Base-by-base conservation (phyloP, 805 yeast species). In the Candida nemodendra region DNA sequence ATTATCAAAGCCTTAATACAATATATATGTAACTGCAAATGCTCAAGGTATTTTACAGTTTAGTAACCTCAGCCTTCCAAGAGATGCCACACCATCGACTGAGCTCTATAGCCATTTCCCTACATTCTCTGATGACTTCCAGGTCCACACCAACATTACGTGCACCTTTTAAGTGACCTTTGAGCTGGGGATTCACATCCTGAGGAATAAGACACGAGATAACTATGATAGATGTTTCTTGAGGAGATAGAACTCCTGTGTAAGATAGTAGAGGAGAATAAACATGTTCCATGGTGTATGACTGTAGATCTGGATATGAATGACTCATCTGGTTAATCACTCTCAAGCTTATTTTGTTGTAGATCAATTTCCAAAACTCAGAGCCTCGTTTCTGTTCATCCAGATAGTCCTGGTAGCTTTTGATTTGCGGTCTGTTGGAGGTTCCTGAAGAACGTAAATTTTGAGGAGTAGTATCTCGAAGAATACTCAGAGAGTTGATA, bases 161-260 rank as follows among this genome's bases (percentile, higher is more conserved):
- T 0, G 96, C 96, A 0, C 97, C 97, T 57, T 74, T 77, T 44
- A 90, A 69, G 57, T 90, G 97, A 0, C 97, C 97, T 61, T 87
- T 85, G 48, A 90, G 69, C 53, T 90, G 96, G 0, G 96, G 95
- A 49, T 85, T 87, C 9, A 90, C 96, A 59, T 90, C 95, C 56
- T 87, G 96, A 1, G 97, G 96, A 9, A 90, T 79, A 48, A 90
- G 69, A 44, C 91, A 73, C 0, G 95, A 81, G 13, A 90, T 75
- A 2, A 90, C 78, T 22, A 87, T 81, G 41, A 87, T 56, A 22
- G 91, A 79, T 1, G 96, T 83, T 46, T 88, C 95, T 45, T 68
- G 70, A 1, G 84, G 79, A 4, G 69, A 54, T 19, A 90, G 61
- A 1, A 87, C 70, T 3, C 71, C 81, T 13, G 79, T 74, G 57